Base-by-base conservation (phyloP, 495 filamentous ascomycete species). In the Podospora sp. region DNA sequence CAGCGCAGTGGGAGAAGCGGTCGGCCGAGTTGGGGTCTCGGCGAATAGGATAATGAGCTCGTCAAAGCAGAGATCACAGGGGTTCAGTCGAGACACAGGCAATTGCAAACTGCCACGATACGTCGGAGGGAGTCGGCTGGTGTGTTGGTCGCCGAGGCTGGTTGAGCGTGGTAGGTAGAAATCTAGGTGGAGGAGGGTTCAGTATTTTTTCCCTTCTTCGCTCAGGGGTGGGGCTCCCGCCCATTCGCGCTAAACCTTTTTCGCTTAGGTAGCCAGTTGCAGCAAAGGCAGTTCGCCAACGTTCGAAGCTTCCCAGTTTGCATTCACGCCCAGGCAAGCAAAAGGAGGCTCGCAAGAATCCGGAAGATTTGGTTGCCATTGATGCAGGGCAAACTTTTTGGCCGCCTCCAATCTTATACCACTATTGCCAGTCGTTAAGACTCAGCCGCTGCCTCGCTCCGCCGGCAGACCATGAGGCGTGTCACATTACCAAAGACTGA, bases 1-100 rank as follows among this genome's bases (percentile, higher is more conserved):
- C 79, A 76, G 82, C 80, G 79, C 67, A 76, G 73, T 29, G 40
- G 26, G 70, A 66, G 65, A 71, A 65, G 65, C 59, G 50, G 75
- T 60, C 62, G 52, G 56, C 65, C 65, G 69, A 63, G 49, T 36
- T 36, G 12, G 26, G 40, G 60, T 60, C 50, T 63, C 65, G 61
- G 40, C 7, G 12, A 14, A 20, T 24, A 65, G 33, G 18, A 62
- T 59, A 14, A 35, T 59, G 40, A 60, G 55, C 33, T 59, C 9
- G 22, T 29, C 25, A 7, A 29, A 27, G 56, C 35, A 62, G 57
- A 24, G 68, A 61, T 33, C 18, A n/a, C 33, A 12, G 18, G 9
- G 33, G 25, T 25, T 50, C n/a, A 20, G 50, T 52, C 7, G 68
- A n/a, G 29, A 20, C 63, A 65, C 22, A n/a, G 57, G 63, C 53